Evolutionary conservation across 306 rosid species (phyloP), one percentile per base, ranked within the genome.

Genomic region (Casuarina cunninghamiana): DNA sequence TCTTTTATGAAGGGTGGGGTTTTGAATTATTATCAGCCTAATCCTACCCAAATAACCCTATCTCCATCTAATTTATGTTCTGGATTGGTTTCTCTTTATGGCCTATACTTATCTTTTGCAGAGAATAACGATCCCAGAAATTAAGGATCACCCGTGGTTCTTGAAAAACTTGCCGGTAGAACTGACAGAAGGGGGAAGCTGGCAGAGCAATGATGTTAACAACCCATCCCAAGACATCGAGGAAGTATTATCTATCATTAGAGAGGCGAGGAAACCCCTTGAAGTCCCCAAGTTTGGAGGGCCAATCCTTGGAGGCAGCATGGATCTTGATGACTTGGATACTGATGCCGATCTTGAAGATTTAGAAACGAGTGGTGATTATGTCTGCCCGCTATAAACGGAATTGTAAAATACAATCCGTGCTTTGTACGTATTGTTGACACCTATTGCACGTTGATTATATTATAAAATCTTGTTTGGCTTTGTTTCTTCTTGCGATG

Each of bases 301-400:
- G 81, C 83, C 53, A 79, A 69, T 87, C 6, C n/a, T 57, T 5
- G 94, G 82, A 17, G 86, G 89, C 73, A 87, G 87, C 79, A 85
- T 93, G 94, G 98, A 91, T 77, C 71, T 91, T 16, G 93, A 91
- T 86, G 98, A 93, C 75, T 74, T 87, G 66, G 98, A 90, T 76
- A 71, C 41, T 69, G 94, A 91, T 74, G 85, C 78, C 19, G 93
- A 88, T 67, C 37, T 83, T 65, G 94, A 89, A 42, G 98, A 91
- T 63, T 19, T 84, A 10, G 97, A 86, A 74, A 76, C 84, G 46
- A 88, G 89, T 46, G 97, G 89, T 71, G 98, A 87, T 49, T 93
- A 87, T 84, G 91, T 88, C 50, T 84, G 90, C 77, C 78, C 75
- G 69, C 63, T 88, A 37, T 86, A 74, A 89, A 43, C 82, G 63